Percentiles rank a stretch among this genome's conserved stretches.
Evolutionary conservation across 2,329 filamentous ascomycete species (phyloP).

Genomic region (Talaromyces sp.): DNA sequence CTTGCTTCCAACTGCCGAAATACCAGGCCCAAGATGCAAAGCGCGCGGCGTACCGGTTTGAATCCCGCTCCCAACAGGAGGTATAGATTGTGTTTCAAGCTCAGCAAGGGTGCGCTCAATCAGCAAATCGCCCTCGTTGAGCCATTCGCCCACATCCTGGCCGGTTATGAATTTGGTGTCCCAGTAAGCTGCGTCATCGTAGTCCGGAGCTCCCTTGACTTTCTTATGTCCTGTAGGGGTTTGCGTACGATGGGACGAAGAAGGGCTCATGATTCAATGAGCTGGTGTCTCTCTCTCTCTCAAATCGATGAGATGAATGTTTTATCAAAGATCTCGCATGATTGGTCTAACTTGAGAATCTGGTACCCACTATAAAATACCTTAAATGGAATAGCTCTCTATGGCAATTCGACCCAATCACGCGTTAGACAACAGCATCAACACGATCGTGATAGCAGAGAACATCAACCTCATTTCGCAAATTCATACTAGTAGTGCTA

Average conservation of each 20-base stretch:
- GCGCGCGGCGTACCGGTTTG: conserved; percentile 24
- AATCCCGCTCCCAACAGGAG: neutral
- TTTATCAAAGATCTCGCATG: neutral
- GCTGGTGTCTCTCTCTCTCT: neutral
- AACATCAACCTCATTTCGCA: neutral
- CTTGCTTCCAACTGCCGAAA: conserved; percentile 34
- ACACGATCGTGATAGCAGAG: neutral
- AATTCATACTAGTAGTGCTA: neutral
- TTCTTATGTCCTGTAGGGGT: neutral
- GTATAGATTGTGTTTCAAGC: conserved; percentile 24
- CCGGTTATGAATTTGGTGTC: conserved; percentile 36
- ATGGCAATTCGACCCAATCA: neutral
- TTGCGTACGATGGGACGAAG: neutral
- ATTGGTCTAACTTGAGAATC: neutral
- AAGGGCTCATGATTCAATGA: neutral
- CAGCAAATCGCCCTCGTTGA: conserved; percentile 36
- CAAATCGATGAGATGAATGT: neutral
- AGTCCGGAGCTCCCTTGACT: conserved; percentile 30
- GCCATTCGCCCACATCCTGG: conserved; percentile 40
- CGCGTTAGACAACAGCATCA: neutral
- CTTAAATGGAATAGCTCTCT: neutral
- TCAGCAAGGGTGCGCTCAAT: conserved; percentile 30
- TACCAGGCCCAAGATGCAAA: conserved; percentile 37
- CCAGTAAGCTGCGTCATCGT: conserved; percentile 37
- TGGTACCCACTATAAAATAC: neutral